Conservation (phyloP, 108 stramenopile species). For the Skeletonema potamos region DNA sequence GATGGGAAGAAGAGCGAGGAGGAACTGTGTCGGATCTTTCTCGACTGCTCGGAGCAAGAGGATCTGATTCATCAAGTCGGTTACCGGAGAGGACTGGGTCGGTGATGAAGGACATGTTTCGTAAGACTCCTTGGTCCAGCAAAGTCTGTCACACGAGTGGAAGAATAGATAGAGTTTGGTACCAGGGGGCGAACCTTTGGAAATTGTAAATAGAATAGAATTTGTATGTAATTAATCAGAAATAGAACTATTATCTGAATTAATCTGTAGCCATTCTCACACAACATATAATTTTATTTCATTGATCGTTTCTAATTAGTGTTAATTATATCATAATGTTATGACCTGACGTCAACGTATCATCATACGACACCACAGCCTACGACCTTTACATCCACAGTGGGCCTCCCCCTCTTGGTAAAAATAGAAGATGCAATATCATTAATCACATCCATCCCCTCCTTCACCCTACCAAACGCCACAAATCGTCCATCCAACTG, state of each 20-base stretch:
- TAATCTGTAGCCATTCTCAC: too few relatives aligned
- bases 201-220: conserved; percentile 21
- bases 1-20: conserved; percentile 36
- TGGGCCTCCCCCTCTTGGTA: conserved; percentile 74
- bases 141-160: conserved; percentile 25
- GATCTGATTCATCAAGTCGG: conserved; percentile 2
- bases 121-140: conserved; percentile 43
- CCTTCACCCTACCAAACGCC: conserved; percentile 80
- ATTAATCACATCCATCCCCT: conserved; percentile 63
- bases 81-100: conserved; percentile 30
- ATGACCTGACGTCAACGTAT: background rate
- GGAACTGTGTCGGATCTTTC: conserved; percentile 37
- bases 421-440: conserved; percentile 60
- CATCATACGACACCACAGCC: conserved; percentile 55
- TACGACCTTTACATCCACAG: conserved; percentile 53
- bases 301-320: too few relatives aligned
- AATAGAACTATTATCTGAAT: background rate
- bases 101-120: conserved; percentile 45
- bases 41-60: conserved; percentile 27
- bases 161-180: conserved; percentile 34
- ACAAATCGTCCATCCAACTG: conserved; percentile 88
- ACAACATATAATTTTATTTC: too few relatives aligned
- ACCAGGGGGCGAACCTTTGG: conserved; percentile 35
- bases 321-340: too few relatives aligned
- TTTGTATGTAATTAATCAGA: background rate